Evolutionary conservation across 148 eudicot species (phyloP).

Genomic region (Silene uniflora): DNA sequence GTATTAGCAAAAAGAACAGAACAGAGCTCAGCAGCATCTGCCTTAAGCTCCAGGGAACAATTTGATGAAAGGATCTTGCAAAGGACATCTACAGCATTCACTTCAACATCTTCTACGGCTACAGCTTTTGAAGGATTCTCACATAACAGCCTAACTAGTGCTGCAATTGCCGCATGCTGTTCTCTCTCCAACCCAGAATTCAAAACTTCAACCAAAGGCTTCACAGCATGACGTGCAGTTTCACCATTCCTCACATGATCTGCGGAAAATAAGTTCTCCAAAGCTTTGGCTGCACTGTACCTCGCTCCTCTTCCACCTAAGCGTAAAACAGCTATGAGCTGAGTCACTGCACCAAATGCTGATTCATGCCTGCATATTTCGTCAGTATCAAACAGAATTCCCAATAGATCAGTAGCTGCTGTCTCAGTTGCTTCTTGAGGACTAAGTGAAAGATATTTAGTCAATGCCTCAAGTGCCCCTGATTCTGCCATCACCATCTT

Average conservation of each 20-base stretch:
- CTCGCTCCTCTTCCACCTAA: constrained; percentile 98
- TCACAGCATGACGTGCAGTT: constrained; percentile 88
- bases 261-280: constrained; percentile 89
- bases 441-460: constrained; percentile 91
- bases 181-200: constrained; percentile 88
- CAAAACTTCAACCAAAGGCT: constrained; percentile 87
- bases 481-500: constrained; percentile 94
- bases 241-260: constrained; percentile 95
- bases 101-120: constrained; percentile 88
- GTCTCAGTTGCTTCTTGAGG: constrained; percentile 92
- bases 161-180: constrained; percentile 98
- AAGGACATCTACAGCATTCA: constrained; percentile 93
- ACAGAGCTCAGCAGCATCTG: constrained; percentile 89
- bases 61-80: constrained; percentile 82
- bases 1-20: constrained; percentile 85
- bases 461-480: constrained; percentile 93
- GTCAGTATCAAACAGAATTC: constrained; percentile 68
- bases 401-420: constrained; percentile 93
- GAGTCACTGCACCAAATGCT: constrained; percentile 87
- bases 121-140: constrained; percentile 87
- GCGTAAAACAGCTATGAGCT: constrained; percentile 91
- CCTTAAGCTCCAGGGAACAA: constrained; percentile 85
- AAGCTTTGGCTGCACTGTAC: constrained; percentile 92
- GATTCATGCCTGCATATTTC: constrained; percentile 94
- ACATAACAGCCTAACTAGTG: constrained; percentile 69